Evolutionary conservation across 1,284 basidiomycete species (phyloP), one percentile per base, ranked within the genome.

Genomic region (Ustilago trichophora): DNA sequence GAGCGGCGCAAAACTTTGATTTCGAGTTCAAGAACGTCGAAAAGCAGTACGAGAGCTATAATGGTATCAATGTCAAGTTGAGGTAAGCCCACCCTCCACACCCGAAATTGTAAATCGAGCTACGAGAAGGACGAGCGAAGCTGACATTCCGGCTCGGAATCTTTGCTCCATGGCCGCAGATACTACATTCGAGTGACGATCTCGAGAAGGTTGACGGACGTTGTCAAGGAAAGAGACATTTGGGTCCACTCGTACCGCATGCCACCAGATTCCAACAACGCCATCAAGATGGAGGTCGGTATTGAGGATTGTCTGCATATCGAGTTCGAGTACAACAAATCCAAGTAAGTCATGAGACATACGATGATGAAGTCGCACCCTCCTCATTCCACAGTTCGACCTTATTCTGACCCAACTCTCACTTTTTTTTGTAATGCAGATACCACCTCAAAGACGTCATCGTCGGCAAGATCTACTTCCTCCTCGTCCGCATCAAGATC

Each of bases 291-390:
- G 96, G 95, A 98, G 83, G 96, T 98, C 31, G 95, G 95, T 15
- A 98, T 98, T 65, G 95, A 98, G 81, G 95, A 98, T 81, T 98
- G 95, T 82, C 83, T 98, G 73, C 95, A 98, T 82, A 98, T 98
- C 78, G 95, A 98, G 83, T 98, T 98, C 76, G 95, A 98, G 83
- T 98, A 98, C 84, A 98, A 98, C 86, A 98, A 98, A 83, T 96
- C 93, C 57, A 98, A 98, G 74, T 76, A 45, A 54, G 71, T 22
- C 25, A 16, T 15, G n/a, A n/a, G n/a, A n/a, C n/a, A n/a, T n/a
- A n/a, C n/a, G n/a, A n/a, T n/a, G n/a, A n/a, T n/a, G n/a, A n/a
- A n/a, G n/a, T n/a, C n/a, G n/a, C n/a, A n/a, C 18, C 13, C 26
- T 34, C 22, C 22, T 19, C 42, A 6, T 26, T 27, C 7, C 19